phyloP scores from a whole-genome alignment of 345 rosid genomes.

The Arabis alpina region DNA sequence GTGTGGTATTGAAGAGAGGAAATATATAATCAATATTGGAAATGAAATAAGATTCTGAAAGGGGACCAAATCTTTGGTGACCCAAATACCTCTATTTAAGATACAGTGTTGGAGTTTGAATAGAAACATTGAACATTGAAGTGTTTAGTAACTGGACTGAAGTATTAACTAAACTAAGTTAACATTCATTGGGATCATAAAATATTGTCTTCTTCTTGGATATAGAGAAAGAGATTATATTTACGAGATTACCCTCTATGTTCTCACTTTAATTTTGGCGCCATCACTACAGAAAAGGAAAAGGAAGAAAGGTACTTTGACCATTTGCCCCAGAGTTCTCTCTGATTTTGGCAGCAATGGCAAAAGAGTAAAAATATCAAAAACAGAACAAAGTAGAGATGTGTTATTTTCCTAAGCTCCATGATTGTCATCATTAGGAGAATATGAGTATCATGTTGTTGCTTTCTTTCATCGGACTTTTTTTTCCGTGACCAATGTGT shows the following conservation, averaged over 20 bases:
- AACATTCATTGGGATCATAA: constrained; percentile 37
- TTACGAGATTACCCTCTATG: constrained; percentile 9
- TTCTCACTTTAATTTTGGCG: constrained; percentile 28
- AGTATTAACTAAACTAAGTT: constrained; percentile 30
- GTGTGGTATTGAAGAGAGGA: constrained; percentile 27
- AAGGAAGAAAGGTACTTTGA: constrained; percentile 43
- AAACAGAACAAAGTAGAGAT: constrained; percentile 34
- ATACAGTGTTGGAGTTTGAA: constrained; percentile 36
- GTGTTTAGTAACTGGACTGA: constrained; percentile 37
- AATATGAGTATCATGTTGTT: constrained; percentile 25
- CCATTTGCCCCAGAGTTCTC: constrained; percentile 30
- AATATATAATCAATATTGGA: constrained; percentile 34
- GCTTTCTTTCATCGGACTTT: constrained; percentile 16
- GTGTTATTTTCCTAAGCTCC: constrained; percentile 42
- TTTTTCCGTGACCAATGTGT: neutral
- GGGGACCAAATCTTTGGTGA: constrained; percentile 44
- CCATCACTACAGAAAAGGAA: constrained; percentile 33
- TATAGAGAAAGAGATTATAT: constrained; percentile 17
- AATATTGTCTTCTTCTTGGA: constrained; percentile 16
- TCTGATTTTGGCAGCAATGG: constrained; percentile 38
- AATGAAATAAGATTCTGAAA: constrained; percentile 24
- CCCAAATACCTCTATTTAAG: constrained; percentile 28
- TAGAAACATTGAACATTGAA: constrained; percentile 42
- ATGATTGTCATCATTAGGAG: constrained; percentile 42
- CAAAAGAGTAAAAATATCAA: constrained; percentile 26